Percentiles rank a stretch among this genome's conserved stretches.
phyloP scores from a whole-genome alignment of 805 yeast species.

The Starmerella apicola region DNA sequence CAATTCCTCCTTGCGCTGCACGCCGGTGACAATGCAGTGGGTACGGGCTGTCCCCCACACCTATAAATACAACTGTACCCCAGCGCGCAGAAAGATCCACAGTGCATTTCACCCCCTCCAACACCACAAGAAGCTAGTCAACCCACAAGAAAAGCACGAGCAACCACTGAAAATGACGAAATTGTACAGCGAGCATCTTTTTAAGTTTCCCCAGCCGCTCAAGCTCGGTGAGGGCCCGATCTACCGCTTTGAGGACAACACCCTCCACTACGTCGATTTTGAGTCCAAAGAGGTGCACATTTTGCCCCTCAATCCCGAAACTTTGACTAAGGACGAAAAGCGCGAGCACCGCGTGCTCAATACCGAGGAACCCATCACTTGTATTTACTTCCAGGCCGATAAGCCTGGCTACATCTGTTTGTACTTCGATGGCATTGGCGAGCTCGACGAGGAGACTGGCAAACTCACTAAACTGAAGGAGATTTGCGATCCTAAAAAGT shows the following conservation, averaged over 20 bases:
- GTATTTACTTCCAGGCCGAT: conserved; percentile 25
- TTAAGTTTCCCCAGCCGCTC: conserved; percentile 21
- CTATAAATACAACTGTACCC: no score
- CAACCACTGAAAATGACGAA: not conserved
- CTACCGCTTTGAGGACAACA: conserved; percentile 26
- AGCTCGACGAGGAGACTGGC: conserved; percentile 28
- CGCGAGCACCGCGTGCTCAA: conserved; percentile 17
- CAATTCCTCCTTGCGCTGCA: no score
- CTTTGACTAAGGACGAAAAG: conserved; percentile 19
- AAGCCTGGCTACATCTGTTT: conserved; percentile 27
- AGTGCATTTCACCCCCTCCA: no score
- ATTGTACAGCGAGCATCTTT: not conserved
- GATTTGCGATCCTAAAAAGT: conserved; percentile 24
- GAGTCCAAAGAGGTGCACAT: conserved; percentile 25
- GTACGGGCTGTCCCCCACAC: no score
- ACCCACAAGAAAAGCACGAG: no score
- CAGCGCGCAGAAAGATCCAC: no score
- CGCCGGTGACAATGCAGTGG: no score
- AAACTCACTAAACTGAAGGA: conserved; percentile 25
- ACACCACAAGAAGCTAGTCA: no score
- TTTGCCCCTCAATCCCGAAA: conserved; percentile 21
- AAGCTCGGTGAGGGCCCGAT: conserved; percentile 29
- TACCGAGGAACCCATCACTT: conserved; percentile 26
- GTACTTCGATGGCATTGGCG: conserved; percentile 28
- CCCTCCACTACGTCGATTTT: conserved; percentile 29